These are phyloP conservation scores for Corinectria fuckeliana DNA, from an alignment of 2,329 filamentous ascomycete species.

Conservation along the genomic window DNA sequence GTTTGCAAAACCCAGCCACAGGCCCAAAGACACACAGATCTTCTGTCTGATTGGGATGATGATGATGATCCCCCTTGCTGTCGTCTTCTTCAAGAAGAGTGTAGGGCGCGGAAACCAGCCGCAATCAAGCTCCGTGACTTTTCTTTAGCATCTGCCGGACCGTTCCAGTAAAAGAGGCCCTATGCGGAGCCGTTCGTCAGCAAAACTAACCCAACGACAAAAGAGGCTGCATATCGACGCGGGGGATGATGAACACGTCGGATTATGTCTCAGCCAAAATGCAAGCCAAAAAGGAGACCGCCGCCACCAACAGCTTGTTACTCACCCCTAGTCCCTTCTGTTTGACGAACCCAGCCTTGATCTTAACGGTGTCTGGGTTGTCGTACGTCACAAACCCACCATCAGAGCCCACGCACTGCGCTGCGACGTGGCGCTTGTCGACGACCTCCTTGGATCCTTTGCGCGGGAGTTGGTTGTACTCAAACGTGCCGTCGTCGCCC, in stretches of 20 bases:
- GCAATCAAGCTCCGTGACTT: conserved; percentile 64
- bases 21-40: conserved; percentile 14
- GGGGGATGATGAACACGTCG: conserved; percentile 16
- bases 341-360: conserved; percentile 77
- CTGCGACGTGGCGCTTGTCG: conserved; percentile 71
- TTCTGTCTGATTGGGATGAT: conserved; percentile 17
- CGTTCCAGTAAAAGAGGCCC: conserved; percentile 85
- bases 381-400: conserved; percentile 84
- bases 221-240: conserved; percentile 13
- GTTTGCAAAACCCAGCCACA: conserved; percentile 20
- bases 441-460: conserved; percentile 68
- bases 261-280: conserved; percentile 21
- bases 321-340: conserved; percentile 71
- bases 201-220: conserved; percentile 17
- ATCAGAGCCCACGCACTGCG: conserved; percentile 74
- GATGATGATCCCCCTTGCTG: conserved; percentile 10
- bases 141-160: conserved; percentile 70
- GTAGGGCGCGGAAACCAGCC: conserved; percentile 64
- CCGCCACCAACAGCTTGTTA: conserved; percentile 30
- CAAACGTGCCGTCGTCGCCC: conserved; percentile 74
- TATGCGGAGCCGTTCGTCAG: conserved; percentile 39
- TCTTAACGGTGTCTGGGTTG: conserved; percentile 75
- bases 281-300: conserved; percentile 14
- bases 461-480: conserved; percentile 73
- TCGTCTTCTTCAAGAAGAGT: conserved; percentile 43